A percentile compares a stretch with the other conserved stretches of the same genome.
Evolutionary conservation across 2,329 filamentous ascomycete genomes (phyloP).

Genomic region (Sporothrix protearum): DNA sequence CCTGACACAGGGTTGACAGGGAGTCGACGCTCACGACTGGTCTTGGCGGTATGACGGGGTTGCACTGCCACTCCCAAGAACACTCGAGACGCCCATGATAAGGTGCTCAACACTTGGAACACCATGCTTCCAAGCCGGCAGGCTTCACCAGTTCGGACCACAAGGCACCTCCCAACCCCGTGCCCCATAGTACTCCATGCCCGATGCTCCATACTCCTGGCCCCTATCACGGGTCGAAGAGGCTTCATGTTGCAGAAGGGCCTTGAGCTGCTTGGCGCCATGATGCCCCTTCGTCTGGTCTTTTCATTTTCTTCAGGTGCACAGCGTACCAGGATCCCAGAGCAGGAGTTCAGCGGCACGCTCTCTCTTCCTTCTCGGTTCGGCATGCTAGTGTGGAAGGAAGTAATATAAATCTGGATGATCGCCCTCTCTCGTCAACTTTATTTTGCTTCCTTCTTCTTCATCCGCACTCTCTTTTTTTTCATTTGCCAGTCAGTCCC

Average conservation of each 20-base stretch:
- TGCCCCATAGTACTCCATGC: neutral
- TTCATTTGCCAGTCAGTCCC: constrained; percentile 15
- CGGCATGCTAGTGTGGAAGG: neutral
- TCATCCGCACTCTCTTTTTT: constrained; percentile 17
- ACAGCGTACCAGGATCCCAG: neutral
- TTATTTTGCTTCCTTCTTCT: neutral
- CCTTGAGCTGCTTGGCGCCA: neutral
- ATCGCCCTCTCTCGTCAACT: constrained; percentile 5
- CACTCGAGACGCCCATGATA: neutral
- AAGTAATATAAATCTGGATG: constrained; percentile 15
- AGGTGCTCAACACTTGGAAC: neutral
- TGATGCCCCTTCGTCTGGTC: constrained; percentile 12
- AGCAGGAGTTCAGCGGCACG: neutral
- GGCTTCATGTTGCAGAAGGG: constrained; percentile 9
- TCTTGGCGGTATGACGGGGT: constrained; percentile 26
- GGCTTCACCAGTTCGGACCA: neutral
- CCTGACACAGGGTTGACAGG: constrained; percentile 25
- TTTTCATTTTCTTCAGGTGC: neutral
- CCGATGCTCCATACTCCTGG: neutral
- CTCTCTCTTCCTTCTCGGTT: neutral
- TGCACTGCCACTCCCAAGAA: constrained; percentile 8
- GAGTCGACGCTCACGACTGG: constrained; percentile 14
- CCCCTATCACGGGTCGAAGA: neutral
- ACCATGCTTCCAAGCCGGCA: neutral
- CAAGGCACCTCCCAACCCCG: neutral